phyloP scores from a whole-genome alignment of 306 rosid species.

The Calophaca sinica region DNA sequence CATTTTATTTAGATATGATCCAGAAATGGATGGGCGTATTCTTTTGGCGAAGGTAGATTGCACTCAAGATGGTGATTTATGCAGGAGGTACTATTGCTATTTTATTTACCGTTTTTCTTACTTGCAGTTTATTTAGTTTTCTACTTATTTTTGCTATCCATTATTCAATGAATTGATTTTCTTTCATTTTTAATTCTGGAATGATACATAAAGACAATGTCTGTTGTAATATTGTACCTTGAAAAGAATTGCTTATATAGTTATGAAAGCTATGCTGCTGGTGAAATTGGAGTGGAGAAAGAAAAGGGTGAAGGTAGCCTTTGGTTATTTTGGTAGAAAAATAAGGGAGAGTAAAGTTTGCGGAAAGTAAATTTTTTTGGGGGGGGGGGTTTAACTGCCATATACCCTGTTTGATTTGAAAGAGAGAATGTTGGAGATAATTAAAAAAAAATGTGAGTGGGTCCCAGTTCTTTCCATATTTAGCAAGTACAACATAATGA shows the following conservation, averaged over 20 bases:
- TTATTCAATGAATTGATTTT: constrained; percentile 1
- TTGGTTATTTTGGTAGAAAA: constrained; percentile 11
- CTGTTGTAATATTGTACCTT: constrained; percentile 10
- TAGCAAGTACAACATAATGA: constrained; percentile 9
- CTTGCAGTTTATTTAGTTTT: constrained; percentile 23
- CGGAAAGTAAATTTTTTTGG: constrained; percentile 35
- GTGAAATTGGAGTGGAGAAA: background rate
- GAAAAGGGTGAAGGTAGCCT: background rate
- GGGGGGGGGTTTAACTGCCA: background rate
- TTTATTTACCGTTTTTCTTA: constrained; percentile 21
- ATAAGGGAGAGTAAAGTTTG: constrained; percentile 16
- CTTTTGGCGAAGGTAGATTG: constrained; percentile 87
- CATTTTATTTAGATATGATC: constrained; percentile 76
- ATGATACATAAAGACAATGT: constrained; percentile 33
- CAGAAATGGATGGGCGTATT: constrained; percentile 91
- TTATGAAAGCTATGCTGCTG: too few species aligned
- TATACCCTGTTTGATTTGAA: background rate
- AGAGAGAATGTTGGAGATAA: constrained; percentile 22
- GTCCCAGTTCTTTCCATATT: constrained; percentile 23
- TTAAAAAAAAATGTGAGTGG: constrained; percentile 15
- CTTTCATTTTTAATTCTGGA: constrained; percentile 5
- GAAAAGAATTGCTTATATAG: background rate
- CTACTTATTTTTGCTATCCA: background rate
- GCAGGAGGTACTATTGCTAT: constrained; percentile 73
- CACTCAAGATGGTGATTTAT: constrained; percentile 78